A percentile compares a stretch with the other conserved stretches of the same genome.
phyloP scores from a whole-genome alignment of 2,329 filamentous ascomycete genomes.

The Neophaeococcomyces mojaviensis region DNA sequence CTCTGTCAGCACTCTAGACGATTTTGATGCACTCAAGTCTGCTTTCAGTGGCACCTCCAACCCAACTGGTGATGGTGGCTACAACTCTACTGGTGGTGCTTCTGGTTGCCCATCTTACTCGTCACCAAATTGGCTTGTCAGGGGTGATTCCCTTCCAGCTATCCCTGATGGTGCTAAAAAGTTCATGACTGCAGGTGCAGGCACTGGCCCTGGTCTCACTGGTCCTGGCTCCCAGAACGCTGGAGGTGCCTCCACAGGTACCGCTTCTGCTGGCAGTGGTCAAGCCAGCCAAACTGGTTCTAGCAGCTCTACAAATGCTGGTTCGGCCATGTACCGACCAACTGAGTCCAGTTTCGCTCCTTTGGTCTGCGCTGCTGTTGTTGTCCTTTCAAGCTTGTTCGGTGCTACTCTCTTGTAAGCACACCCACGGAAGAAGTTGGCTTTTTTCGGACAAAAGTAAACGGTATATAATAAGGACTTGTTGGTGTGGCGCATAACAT shows the following conservation, averaged over 20 bases:
- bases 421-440: neutral
- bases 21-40: slow-evolving; percentile 54
- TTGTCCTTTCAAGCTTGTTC: slow-evolving; percentile 46
- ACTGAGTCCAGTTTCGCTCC: slow-evolving; percentile 44
- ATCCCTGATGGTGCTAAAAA: slow-evolving; percentile 49
- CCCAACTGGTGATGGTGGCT: slow-evolving; percentile 52
- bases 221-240: slow-evolving; percentile 51
- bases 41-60: slow-evolving; percentile 44
- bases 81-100: slow-evolving; percentile 46
- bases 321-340: slow-evolving; percentile 37
- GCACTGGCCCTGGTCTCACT: slow-evolving; percentile 47
- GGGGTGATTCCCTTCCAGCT: slow-evolving; percentile 45
- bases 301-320: slow-evolving; percentile 27
- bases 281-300: slow-evolving; percentile 26
- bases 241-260: slow-evolving; percentile 42
- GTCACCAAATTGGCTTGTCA: slow-evolving; percentile 50
- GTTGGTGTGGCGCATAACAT: too few species aligned
- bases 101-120: slow-evolving; percentile 49
- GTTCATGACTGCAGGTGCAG: slow-evolving; percentile 53
- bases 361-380: slow-evolving; percentile 44
- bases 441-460: too few species aligned
- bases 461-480: too few species aligned
- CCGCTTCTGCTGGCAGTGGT: slow-evolving; percentile 45
- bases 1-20: slow-evolving; percentile 50
- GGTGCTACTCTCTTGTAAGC: slow-evolving; percentile 41